These are phyloP conservation scores for Stephanodiscus minutulus DNA, from an alignment of 108 stramenopile species.

Conservation along the genomic window DNA sequence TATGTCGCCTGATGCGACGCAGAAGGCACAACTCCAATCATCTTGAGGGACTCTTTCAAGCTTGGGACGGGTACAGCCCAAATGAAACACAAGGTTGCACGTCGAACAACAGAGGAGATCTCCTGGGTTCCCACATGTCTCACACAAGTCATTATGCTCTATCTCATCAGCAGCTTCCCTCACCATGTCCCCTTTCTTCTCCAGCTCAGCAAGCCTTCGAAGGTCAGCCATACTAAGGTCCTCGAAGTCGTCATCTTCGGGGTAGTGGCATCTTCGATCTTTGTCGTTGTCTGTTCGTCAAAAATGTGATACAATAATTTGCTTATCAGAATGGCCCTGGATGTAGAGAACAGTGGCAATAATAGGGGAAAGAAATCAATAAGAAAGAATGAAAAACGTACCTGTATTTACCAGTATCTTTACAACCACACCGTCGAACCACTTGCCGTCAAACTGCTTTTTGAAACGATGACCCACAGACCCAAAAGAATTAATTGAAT, in stretches of 20 bases:
- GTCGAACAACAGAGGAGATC: constrained; percentile 86
- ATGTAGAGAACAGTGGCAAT: background rate
- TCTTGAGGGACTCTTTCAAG: constrained; percentile 51
- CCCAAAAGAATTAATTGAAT: background rate
- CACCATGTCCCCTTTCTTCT: background rate
- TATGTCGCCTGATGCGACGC: constrained; percentile 48
- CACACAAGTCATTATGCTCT: constrained; percentile 58
- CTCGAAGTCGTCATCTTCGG: constrained; percentile 31
- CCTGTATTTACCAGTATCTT: constrained; percentile 15
- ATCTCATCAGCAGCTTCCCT: constrained; percentile 1
- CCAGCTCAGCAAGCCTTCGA: constrained; percentile 7
- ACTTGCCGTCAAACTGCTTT: constrained; percentile 28
- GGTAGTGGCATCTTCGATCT: constrained; percentile 26
- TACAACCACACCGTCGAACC: constrained; percentile 28
- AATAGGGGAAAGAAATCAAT: background rate
- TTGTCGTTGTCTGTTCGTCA: constrained; percentile 16
- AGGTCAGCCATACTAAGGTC: constrained; percentile 25
- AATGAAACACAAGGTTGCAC: constrained; percentile 88
- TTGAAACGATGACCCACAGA: constrained; percentile 20
- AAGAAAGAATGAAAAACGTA: constrained; percentile 6
- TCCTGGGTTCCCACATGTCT: constrained; percentile 57
- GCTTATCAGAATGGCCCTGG: background rate
- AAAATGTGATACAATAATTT: background rate
- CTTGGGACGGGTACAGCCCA: constrained; percentile 75
- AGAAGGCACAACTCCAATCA: constrained; percentile 72